Percentiles rank a stretch among this genome's conserved stretches.
Evolutionary conservation across 73 alveolate genomes (phyloP).

Genomic region (Loxodes magnus): DNA sequence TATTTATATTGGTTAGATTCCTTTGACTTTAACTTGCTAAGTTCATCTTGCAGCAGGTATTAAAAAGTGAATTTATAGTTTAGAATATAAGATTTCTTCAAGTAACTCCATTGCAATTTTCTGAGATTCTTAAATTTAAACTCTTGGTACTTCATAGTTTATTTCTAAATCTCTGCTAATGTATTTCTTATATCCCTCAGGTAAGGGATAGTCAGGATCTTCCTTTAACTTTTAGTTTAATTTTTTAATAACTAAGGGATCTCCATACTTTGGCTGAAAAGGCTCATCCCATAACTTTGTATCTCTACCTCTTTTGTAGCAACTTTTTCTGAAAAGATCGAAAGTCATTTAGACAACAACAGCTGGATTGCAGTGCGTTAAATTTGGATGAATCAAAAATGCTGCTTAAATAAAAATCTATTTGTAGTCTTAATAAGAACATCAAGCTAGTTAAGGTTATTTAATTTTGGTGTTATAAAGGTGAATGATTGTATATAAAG

Average conservation of each 20-base stretch:
- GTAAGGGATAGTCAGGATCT: conserved; percentile 55
- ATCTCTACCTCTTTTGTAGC: conserved; percentile 15
- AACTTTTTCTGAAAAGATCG: conserved; percentile 20
- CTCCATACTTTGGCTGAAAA: conserved; percentile 30
- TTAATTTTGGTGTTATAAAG: no score
- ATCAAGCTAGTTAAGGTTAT: no score
- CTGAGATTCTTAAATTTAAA: background rate
- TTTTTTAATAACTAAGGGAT: conserved; percentile 36
- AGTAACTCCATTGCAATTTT: background rate
- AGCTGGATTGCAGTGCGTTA: conserved; percentile 18
- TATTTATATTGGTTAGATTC: no score
- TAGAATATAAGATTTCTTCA: background rate
- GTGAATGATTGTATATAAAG: no score
- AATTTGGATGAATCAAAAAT: conserved; percentile 8
- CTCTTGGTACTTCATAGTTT: background rate
- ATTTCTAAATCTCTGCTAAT: background rate
- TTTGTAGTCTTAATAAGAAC: no score
- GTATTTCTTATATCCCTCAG: conserved; percentile 43
- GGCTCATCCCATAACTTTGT: conserved; percentile 48
- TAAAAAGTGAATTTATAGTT: background rate
- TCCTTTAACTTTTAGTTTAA: conserved; percentile 35
- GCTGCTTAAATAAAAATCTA: conserved; percentile 15
- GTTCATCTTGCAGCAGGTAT: no score
- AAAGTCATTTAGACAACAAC: conserved; percentile 10
- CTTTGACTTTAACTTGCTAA: no score